These are phyloP conservation scores for Monosporozyma yasuniensis DNA, from an alignment of 805 yeast genomes.

Conservation along the genomic window DNA sequence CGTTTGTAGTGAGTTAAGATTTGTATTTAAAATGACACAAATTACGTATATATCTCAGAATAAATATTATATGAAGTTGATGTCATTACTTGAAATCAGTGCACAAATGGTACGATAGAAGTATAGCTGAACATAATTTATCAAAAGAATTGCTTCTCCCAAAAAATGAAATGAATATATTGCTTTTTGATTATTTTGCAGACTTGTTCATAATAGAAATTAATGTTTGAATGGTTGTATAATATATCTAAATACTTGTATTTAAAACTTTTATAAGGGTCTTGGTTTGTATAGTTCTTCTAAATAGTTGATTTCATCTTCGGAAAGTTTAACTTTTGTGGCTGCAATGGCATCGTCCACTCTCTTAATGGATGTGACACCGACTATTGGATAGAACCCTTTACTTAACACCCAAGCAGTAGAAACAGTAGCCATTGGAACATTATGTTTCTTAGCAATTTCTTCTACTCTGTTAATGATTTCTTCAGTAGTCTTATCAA, in stretches of 20 bases:
- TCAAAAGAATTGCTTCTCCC: too few relatives aligned
- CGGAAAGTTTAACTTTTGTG: not conserved
- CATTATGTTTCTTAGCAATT: not conserved
- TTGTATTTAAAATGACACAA: not conserved
- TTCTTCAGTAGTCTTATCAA: not conserved
- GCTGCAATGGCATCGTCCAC: slow-evolving; percentile 1
- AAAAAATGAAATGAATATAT: too few relatives aligned
- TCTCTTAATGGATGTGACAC: not conserved
- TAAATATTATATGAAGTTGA: not conserved
- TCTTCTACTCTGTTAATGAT: slow-evolving; percentile 1
- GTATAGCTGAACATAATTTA: too few relatives aligned
- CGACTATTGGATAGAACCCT: not conserved
- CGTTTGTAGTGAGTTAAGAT: not conserved
- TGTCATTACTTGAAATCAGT: too few relatives aligned
- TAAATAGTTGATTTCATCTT: slow-evolving; percentile 1
- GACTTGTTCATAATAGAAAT: too few relatives aligned
- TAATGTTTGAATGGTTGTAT: too few relatives aligned
- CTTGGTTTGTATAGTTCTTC: not conserved
- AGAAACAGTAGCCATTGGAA: not conserved
- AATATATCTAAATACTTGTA: too few relatives aligned
- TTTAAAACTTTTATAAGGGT: too few relatives aligned
- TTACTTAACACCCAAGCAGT: slow-evolving; percentile 1
- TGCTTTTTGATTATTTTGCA: too few relatives aligned
- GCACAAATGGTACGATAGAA: too few relatives aligned
- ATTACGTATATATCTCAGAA: not conserved